These are phyloP conservation scores for Wallacemonas sp. DNA, from an alignment of 208 protist genomes.

Conservation along the genomic window DNA sequence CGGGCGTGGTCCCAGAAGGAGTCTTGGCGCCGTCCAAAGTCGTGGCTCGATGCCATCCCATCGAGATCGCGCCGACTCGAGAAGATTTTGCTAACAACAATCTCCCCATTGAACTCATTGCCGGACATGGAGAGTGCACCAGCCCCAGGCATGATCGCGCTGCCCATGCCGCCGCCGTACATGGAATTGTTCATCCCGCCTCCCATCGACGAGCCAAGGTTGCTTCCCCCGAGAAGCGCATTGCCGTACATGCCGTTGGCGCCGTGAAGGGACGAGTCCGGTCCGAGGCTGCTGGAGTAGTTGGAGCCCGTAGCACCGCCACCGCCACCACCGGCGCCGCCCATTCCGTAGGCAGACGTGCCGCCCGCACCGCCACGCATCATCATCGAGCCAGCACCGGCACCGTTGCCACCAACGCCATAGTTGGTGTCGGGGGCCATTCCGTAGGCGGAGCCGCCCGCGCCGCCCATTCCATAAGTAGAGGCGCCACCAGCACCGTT, in stretches of 20 bases:
- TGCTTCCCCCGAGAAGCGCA: not conserved
- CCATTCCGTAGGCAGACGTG: too few species aligned
- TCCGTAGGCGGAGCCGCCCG: not conserved
- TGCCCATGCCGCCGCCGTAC: constrained; percentile 23
- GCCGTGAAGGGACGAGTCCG: not conserved
- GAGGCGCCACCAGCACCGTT: too few species aligned
- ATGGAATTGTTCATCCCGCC: constrained; percentile 21
- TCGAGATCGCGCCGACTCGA: constrained; percentile 59
- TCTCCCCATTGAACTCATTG: constrained; percentile 25
- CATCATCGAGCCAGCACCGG: not conserved
- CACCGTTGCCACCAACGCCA: not conserved
- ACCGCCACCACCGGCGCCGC: too few species aligned
- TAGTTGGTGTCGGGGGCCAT: not conserved
- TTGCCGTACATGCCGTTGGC: constrained; percentile 2
- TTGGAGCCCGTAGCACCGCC: not conserved
- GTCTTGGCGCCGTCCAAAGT: constrained; percentile 50
- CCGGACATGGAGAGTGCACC: not conserved
- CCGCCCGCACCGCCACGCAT: not conserved
- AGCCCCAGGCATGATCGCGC: constrained; percentile 22
- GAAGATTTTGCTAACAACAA: constrained; percentile 66
- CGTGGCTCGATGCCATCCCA: constrained; percentile 26
- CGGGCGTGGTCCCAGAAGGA: constrained; percentile 25
- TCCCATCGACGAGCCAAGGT: not conserved
- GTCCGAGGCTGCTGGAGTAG: not conserved
- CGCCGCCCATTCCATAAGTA: too few species aligned